phyloP scores from a whole-genome alignment of 148 eudicot species.

The Rhododendron simsii region DNA sequence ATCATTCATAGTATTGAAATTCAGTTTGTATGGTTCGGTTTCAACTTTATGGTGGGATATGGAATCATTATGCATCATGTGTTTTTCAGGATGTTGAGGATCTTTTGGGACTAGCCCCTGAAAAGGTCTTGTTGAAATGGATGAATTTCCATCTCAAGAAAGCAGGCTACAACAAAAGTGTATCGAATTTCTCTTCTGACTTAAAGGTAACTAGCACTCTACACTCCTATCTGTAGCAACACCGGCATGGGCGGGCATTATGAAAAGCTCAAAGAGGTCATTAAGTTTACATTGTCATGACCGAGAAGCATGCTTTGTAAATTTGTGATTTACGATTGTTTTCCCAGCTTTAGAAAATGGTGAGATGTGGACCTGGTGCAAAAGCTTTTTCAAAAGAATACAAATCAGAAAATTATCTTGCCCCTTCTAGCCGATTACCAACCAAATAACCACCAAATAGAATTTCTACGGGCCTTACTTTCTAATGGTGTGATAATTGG shows the following conservation, averaged over 20 bases:
- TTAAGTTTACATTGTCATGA: not conserved
- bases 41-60: not conserved
- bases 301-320: not conserved
- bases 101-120: slow-evolving; percentile 63
- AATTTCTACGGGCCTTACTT: not conserved
- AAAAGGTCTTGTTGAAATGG: slow-evolving; percentile 74
- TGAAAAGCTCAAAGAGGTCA: not conserved
- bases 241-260: not conserved
- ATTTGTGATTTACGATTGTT: not conserved
- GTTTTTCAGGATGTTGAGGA: slow-evolving; percentile 71
- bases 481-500: not conserved
- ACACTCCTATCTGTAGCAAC: not conserved
- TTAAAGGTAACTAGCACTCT: slow-evolving; percentile 45
- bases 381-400: not conserved
- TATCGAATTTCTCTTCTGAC: slow-evolving; percentile 74
- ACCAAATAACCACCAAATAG: not conserved
- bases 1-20: not conserved
- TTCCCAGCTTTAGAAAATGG: not conserved
- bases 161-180: slow-evolving; percentile 60
- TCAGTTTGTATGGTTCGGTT: not conserved
- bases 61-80: not conserved
- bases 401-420: not conserved
- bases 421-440: not conserved
- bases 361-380: not conserved
- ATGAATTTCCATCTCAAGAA: slow-evolving; percentile 86